Base-by-base conservation (phyloP, 768 basidiomycete genomes). In the Trametes coccinea region DNA sequence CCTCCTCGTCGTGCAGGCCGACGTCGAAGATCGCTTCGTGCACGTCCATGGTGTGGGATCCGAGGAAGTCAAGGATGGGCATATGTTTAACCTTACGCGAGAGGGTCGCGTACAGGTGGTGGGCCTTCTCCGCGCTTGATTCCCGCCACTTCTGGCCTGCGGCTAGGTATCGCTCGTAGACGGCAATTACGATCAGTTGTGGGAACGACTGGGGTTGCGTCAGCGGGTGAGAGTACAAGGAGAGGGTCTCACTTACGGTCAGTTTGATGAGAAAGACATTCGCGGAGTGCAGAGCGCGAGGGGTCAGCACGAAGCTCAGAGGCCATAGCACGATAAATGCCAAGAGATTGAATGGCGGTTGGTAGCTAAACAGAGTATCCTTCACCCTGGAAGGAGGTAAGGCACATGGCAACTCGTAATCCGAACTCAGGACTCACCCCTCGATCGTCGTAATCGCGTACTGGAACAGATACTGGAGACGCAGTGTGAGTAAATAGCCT, bases 321-420 rank as follows among this genome's bases (percentile, higher is more conserved):
- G 94, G 92, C 71, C 91, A 89, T 51, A 96, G 81, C 59, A 96
- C 78, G 31, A 85, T 59, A 71, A 94, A 87, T 1, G 95, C 95
- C 17, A 91, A 76, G 17, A 93, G 76, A 68, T 92, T 93, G 81
- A 93, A 93, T 1, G 94, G 94, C 1, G 92, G 92, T 66, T 94
- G 91, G 68, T 97, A 96, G 49, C 89, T 93, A 77, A 95, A 93
- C 16, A 97, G 78, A 0, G 91, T 91, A 71, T 95, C 93, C 71
- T 94, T 94, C 70, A 94, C 90, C 27, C 93, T 92, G 63, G 10
- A 43, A 53, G n/a, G 65, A 61, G 40, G 4, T 44, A 11, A 37
- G 34, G 40, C 41, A 14, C 8, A 7, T 17, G 48, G 34, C 14
- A 39, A 16, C 17, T 29, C 27, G 9, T 29, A 30, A 10, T 37